Evolutionary conservation across 1,284 basidiomycete genomes (phyloP).

Genomic region (Pseudozyma pruni): DNA sequence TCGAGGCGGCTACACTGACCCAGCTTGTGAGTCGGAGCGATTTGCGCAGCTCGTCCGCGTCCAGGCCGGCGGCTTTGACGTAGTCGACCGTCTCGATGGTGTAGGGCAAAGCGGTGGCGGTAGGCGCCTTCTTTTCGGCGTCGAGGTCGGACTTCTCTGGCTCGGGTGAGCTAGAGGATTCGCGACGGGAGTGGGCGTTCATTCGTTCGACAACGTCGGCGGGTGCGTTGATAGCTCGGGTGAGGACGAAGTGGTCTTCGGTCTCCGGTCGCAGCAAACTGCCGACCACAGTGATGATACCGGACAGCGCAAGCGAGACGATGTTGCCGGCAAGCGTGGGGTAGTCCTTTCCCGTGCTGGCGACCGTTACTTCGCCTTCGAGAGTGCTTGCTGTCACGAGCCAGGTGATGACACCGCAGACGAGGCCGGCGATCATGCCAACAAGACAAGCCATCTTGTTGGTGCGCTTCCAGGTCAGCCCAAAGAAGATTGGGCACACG

Average conservation of each 20-base stretch:
- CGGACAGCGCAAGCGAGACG: slow-evolving; percentile 83
- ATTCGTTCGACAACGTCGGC: slow-evolving; percentile 36
- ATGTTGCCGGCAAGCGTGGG: slow-evolving; percentile 80
- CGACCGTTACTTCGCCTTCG: slow-evolving; percentile 82
- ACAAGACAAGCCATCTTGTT: slow-evolving; percentile 70
- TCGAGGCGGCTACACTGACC: slow-evolving; percentile 44
- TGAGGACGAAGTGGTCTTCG: slow-evolving; percentile 59
- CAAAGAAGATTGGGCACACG: slow-evolving; percentile 85
- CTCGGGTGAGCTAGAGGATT: slow-evolving; percentile 2
- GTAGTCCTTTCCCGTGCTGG: slow-evolving; percentile 75
- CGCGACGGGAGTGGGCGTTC: slow-evolving; percentile 14
- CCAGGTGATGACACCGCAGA: slow-evolving; percentile 80
- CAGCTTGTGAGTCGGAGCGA: slow-evolving; percentile 36
- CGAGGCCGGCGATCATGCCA: slow-evolving; percentile 79
- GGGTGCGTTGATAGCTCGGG: slow-evolving; percentile 62
- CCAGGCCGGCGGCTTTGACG: slow-evolving; percentile 51
- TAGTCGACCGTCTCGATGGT: slow-evolving; percentile 34
- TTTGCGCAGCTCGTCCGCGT: slow-evolving; percentile 45
- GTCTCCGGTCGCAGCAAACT: slow-evolving; percentile 56
- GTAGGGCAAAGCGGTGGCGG: slow-evolving; percentile 3
- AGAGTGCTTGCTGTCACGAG: slow-evolving; percentile 79
- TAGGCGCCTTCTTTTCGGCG: slow-evolving; percentile 24
- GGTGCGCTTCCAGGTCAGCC: slow-evolving; percentile 68
- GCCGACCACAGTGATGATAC: slow-evolving; percentile 76
- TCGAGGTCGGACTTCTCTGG: slow-evolving; percentile 24